Percentiles rank a stretch among this genome's conserved stretches.
These are phyloP conservation scores for Saccharomyces hybrid DNA, from an alignment of 1,139 yeast genomes.

Conservation along the genomic window DNA sequence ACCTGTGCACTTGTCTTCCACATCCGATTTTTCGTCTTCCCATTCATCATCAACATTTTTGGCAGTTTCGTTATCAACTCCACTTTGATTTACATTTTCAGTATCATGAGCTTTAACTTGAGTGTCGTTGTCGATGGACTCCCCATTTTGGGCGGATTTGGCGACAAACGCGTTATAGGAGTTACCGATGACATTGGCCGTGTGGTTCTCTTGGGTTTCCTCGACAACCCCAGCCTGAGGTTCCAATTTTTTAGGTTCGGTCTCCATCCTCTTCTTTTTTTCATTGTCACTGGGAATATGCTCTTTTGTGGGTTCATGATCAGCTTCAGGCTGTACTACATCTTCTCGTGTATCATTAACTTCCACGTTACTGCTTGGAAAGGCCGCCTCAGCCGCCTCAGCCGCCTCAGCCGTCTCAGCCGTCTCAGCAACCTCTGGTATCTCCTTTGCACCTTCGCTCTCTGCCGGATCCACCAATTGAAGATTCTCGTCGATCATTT, in stretches of 20 bases:
- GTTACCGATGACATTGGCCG: neutral
- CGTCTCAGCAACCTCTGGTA: neutral
- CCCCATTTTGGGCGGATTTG: neutral
- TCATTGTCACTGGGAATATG: neutral
- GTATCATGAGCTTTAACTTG: neutral
- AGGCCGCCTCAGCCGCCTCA: no score
- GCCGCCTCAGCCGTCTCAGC: no score
- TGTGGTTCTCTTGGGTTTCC: neutral
- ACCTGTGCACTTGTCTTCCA: neutral
- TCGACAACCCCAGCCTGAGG: no score
- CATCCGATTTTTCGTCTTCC: neutral
- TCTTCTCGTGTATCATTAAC: neutral
- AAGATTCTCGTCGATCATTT: slow-evolving; percentile 29
- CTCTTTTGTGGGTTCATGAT: neutral
- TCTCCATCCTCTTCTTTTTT: neutral
- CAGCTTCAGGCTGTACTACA: neutral
- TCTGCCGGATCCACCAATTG: neutral
- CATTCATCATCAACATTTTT: neutral
- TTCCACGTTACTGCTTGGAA: neutral
- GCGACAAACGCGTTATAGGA: neutral
- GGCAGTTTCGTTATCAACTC: neutral
- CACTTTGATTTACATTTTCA: neutral
- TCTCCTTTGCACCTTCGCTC: neutral
- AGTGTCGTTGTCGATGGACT: neutral
- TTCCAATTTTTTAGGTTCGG: no score